Percentiles rank a stretch among this genome's conserved stretches.
Conservation (phyloP, 1,139 yeast species). For the Petasospora rhodanensis region DNA sequence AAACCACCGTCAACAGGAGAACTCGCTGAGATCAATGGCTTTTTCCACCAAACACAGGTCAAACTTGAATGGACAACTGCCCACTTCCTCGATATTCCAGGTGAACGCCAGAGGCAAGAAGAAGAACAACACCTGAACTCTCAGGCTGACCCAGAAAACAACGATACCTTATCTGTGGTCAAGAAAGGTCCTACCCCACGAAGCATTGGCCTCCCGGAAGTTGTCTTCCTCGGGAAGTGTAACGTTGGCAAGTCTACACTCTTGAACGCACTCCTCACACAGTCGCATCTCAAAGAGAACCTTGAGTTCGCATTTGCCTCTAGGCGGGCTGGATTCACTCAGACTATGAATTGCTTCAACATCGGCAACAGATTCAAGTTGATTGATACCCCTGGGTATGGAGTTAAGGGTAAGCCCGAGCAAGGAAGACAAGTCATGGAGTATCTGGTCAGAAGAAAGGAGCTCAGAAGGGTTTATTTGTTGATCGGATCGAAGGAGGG, state of each 20-base stretch:
- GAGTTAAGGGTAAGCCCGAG: slow-evolving; percentile 49
- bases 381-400: slow-evolving; percentile 88
- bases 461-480: slow-evolving; percentile 54
- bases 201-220: slow-evolving; percentile 50
- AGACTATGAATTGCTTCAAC: slow-evolving; percentile 69
- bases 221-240: slow-evolving; percentile 70
- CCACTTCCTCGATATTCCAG: slow-evolving; percentile 52
- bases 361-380: slow-evolving; percentile 58
- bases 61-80: slow-evolving; percentile 58
- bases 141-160: slow-evolving; percentile 14
- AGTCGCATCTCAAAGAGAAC: slow-evolving; percentile 30
- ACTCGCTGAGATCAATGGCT: slow-evolving; percentile 28
- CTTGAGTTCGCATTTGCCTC: slow-evolving; percentile 50
- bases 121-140: slow-evolving; percentile 23
- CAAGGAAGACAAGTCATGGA: slow-evolving; percentile 69
- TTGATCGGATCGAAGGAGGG: slow-evolving; percentile 58
- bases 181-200: slow-evolving; percentile 3
- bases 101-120: slow-evolving; percentile 39
- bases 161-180: slow-evolving; percentile 6
- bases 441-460: slow-evolving; percentile 51
- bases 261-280: slow-evolving; percentile 48
- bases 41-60: slow-evolving; percentile 43
- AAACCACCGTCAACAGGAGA: slow-evolving; percentile 38
- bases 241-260: slow-evolving; percentile 83
- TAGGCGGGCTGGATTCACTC: slow-evolving; percentile 68